These are phyloP conservation scores for Stemphylium vesicarium DNA, from an alignment of 2,329 filamentous ascomycete species.

Conservation along the genomic window DNA sequence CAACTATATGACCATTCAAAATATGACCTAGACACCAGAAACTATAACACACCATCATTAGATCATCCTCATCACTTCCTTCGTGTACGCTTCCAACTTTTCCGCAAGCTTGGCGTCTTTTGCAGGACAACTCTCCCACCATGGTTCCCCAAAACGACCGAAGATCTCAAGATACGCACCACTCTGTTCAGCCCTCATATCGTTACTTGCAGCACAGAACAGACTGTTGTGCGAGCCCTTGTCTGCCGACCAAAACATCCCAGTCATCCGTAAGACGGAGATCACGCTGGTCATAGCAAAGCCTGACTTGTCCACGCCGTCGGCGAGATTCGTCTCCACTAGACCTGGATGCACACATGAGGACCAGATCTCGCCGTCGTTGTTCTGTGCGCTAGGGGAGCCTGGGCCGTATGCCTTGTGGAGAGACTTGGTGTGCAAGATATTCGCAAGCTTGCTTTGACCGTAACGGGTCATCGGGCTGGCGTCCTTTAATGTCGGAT, in stretches of 20 bases:
- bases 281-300: neutral
- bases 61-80: slow-evolving; percentile 5
- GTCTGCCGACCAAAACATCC: slow-evolving; percentile 6
- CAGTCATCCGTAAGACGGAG: neutral
- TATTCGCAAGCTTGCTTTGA: slow-evolving; percentile 33
- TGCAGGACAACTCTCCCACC: slow-evolving; percentile 11
- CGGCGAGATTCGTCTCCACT: slow-evolving; percentile 22
- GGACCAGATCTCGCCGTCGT: slow-evolving; percentile 18
- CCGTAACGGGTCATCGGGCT: slow-evolving; percentile 23
- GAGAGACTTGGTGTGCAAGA: slow-evolving; percentile 21
- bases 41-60: neutral
- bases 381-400: slow-evolving; percentile 1
- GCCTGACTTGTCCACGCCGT: neutral
- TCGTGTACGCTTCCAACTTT: slow-evolving; percentile 12
- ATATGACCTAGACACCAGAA: neutral
- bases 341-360: slow-evolving; percentile 28
- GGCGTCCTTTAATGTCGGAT: slow-evolving; percentile 9
- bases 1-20: neutral
- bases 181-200: slow-evolving; percentile 10
- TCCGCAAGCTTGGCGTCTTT: slow-evolving; percentile 8
- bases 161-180: slow-evolving; percentile 10
- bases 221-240: slow-evolving; percentile 12
- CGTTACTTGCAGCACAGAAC: slow-evolving; percentile 6
- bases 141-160: slow-evolving; percentile 4
- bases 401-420: slow-evolving; percentile 16